Conservation (phyloP, 164 flowering plant species). For the Amborella trichopoda region DNA sequence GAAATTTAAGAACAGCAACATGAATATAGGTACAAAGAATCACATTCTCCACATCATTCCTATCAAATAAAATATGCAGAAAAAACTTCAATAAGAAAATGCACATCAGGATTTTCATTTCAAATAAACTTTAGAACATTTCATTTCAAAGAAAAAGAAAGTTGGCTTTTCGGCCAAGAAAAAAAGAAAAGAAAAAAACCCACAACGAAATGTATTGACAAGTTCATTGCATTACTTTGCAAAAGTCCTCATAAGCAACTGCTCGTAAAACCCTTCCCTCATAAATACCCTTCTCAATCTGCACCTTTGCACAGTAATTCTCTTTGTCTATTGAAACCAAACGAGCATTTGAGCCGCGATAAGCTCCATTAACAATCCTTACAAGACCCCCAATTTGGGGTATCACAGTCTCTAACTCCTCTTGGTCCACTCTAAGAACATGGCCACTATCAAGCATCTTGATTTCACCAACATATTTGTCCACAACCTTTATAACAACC, state of each 20-base stretch:
- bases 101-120: no score
- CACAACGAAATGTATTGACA: no score
- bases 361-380: conserved; percentile 84
- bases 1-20: no score
- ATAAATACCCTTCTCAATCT: conserved; percentile 76
- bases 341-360: conserved; percentile 72
- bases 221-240: conserved; percentile 40
- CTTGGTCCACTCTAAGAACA: conserved; percentile 75
- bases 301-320: conserved; percentile 63
- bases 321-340: conserved; percentile 51
- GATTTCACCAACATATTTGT: conserved; percentile 77
- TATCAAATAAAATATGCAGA: no score
- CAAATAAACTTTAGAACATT: no score
- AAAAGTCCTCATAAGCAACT: conserved; percentile 74
- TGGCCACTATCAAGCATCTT: conserved; percentile 75
- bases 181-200: no score
- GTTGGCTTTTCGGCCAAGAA: no score
- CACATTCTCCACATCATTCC: no score
- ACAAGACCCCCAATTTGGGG: conserved; percentile 80
- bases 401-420: conserved; percentile 84
- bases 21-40: no score
- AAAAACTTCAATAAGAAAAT: no score
- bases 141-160: no score
- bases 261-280: conserved; percentile 72
- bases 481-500: conserved; percentile 54